phyloP scores from a whole-genome alignment of 2,329 filamentous ascomycete genomes.

The Zymoseptoria ardabiliae region DNA sequence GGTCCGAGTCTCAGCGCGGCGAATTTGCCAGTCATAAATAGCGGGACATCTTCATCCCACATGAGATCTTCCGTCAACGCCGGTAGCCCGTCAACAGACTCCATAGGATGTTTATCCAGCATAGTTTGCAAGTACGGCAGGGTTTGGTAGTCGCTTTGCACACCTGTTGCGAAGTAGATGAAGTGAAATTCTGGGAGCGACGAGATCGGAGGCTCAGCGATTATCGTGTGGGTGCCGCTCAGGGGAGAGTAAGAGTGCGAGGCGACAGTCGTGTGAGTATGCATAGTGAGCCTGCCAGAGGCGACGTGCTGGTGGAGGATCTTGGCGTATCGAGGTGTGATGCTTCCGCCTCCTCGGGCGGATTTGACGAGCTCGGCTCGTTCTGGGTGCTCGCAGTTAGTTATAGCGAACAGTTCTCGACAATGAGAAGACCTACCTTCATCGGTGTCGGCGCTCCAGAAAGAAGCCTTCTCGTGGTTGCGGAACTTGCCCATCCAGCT shows the following conservation, averaged over 20 bases:
- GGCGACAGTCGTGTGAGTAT: slow-evolving; percentile 51
- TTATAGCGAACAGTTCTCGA: background rate
- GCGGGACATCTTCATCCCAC: slow-evolving; percentile 65
- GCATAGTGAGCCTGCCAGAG: slow-evolving; percentile 46
- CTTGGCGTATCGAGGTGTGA: slow-evolving; percentile 62
- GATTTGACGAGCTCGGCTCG: slow-evolving; percentile 57
- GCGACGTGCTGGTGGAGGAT: slow-evolving; percentile 55
- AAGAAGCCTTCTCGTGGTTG: slow-evolving; percentile 67
- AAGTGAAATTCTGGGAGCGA: slow-evolving; percentile 49
- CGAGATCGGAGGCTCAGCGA: slow-evolving; percentile 47
- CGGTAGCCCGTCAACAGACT: slow-evolving; percentile 58
- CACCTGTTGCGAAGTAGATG: slow-evolving; percentile 70
- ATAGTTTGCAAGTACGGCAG: slow-evolving; percentile 58
- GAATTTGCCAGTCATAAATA: slow-evolving; percentile 64
- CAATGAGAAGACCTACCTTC: slow-evolving; percentile 34
- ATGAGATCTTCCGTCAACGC: slow-evolving; percentile 69
- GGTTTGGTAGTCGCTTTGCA: slow-evolving; percentile 54
- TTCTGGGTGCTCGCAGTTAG: slow-evolving; percentile 35
- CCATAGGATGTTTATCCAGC: slow-evolving; percentile 52
- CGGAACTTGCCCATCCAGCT: slow-evolving; percentile 78
- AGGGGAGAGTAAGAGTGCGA: slow-evolving; percentile 45
- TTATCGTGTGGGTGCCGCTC: slow-evolving; percentile 45
- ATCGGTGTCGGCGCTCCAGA: slow-evolving; percentile 69
- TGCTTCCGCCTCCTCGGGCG: slow-evolving; percentile 68
- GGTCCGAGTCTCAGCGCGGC: slow-evolving; percentile 63